phyloP scores from a whole-genome alignment of 2,329 filamentous ascomycete genomes.

The Nakataea oryzae region DNA sequence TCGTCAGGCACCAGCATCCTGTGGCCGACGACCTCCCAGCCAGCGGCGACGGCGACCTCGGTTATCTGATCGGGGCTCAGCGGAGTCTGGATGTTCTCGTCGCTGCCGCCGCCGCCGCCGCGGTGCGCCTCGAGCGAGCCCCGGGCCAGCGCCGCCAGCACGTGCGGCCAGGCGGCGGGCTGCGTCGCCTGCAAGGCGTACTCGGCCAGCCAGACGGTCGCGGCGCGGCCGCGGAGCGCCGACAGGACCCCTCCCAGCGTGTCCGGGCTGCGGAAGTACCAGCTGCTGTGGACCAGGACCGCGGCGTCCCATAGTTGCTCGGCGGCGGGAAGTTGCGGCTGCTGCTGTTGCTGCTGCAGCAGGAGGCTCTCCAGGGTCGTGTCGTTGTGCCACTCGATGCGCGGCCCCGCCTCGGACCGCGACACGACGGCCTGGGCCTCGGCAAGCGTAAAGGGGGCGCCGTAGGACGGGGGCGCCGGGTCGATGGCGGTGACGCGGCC shows the following conservation, averaged over 20 bases:
- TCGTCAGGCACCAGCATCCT: constrained; percentile 21
- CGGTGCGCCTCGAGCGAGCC: constrained; percentile 31
- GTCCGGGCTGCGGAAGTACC: constrained; percentile 36
- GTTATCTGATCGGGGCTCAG: constrained; percentile 30
- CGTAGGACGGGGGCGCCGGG: constrained; percentile 38
- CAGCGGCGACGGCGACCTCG: constrained; percentile 19
- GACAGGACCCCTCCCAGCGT: constrained; percentile 24
- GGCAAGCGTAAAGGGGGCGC: constrained; percentile 34
- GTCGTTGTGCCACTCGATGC: constrained; percentile 31
- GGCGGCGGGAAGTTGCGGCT: constrained; percentile 5
- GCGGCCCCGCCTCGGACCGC: constrained; percentile 23
- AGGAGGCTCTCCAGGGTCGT: constrained; percentile 23
- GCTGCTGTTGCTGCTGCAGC: no score
- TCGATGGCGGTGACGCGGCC: constrained; percentile 37
- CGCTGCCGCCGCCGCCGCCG: constrained; percentile 18
- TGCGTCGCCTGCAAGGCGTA: constrained; percentile 30
- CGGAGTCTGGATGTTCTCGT: constrained; percentile 35
- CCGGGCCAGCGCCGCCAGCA: constrained; percentile 37
- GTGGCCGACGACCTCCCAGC: constrained; percentile 27
- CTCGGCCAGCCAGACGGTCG: constrained; percentile 31
- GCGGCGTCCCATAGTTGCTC: constrained; percentile 28
- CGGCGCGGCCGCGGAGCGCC: constrained; percentile 20
- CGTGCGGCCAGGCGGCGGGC: constrained; percentile 31
- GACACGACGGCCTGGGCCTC: constrained; percentile 36
- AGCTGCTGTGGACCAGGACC: constrained; percentile 40